Conservation (phyloP, 2,329 filamentous ascomycete genomes). For the Penicillium sp. region DNA sequence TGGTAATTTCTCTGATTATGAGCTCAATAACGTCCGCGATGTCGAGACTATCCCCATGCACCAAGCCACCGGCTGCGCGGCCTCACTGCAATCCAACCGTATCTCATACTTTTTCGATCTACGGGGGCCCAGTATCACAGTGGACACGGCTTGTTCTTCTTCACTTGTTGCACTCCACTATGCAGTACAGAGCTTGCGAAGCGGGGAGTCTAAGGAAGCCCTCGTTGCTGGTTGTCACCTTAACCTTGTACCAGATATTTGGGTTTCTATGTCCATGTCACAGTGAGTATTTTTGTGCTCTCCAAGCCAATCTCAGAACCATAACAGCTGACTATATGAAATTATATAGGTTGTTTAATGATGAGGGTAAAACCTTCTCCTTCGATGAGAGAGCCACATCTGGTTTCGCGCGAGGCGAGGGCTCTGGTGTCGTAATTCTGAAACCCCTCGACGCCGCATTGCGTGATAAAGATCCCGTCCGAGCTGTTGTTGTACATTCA, state of each 20-base stretch:
- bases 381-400: slow-evolving; percentile 29
- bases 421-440: slow-evolving; percentile 32
- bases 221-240: slow-evolving; percentile 27
- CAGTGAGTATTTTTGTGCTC: slow-evolving; percentile 16
- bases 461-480: slow-evolving; percentile 35
- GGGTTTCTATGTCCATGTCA: slow-evolving; percentile 28
- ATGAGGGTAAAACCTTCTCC: slow-evolving; percentile 27
- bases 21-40: slow-evolving; percentile 24
- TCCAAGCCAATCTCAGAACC: not conserved
- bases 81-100: slow-evolving; percentile 26
- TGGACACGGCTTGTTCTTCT: slow-evolving; percentile 32
- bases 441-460: slow-evolving; percentile 36
- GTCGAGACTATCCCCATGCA: slow-evolving; percentile 21
- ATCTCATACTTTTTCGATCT: slow-evolving; percentile 32
- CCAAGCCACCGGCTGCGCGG: slow-evolving; percentile 23
- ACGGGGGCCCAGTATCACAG: slow-evolving; percentile 28
- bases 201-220: slow-evolving; percentile 24
- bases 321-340: not conserved
- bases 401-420: slow-evolving; percentile 38
- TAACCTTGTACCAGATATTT: slow-evolving; percentile 28
- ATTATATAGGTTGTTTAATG: slow-evolving; percentile 21
- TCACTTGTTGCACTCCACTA: slow-evolving; percentile 28
- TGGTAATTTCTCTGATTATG: slow-evolving; percentile 25
- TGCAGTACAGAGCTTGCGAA: slow-evolving; percentile 26
- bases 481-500: slow-evolving; percentile 36